phyloP scores from a whole-genome alignment of 192 early-diverging fungal genomes.

The Rhizophagus clarus region DNA sequence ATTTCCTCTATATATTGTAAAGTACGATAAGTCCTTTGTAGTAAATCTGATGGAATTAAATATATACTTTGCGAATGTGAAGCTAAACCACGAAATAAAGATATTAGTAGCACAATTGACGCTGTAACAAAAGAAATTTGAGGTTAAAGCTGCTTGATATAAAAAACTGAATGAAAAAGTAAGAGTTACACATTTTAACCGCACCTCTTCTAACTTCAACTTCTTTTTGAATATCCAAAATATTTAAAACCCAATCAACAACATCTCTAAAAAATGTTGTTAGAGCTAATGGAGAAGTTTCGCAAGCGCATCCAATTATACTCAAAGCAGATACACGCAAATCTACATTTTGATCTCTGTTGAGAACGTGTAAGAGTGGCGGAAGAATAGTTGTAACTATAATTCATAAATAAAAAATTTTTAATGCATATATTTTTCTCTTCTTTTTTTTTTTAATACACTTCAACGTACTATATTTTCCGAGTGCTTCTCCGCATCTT shows the following conservation, averaged over 20 bases:
- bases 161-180: background rate
- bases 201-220: slow-evolving; percentile 67
- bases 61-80: slow-evolving; percentile 47
- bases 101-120: slow-evolving; percentile 68
- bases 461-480: slow-evolving; percentile 57
- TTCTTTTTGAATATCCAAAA: slow-evolving; percentile 66
- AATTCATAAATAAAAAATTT: background rate
- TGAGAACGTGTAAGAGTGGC: slow-evolving; percentile 40
- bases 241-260: slow-evolving; percentile 65
- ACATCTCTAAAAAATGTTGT: slow-evolving; percentile 67
- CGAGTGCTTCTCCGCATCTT: slow-evolving; percentile 77
- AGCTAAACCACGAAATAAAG: slow-evolving; percentile 71
- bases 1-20: slow-evolving; percentile 64
- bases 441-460: background rate
- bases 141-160: background rate
- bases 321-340: slow-evolving; percentile 66
- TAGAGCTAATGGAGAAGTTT: slow-evolving; percentile 73
- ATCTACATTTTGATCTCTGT: slow-evolving; percentile 37
- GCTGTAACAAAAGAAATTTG: slow-evolving; percentile 43
- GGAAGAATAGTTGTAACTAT: slow-evolving; percentile 16
- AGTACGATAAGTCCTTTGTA: slow-evolving; percentile 57
- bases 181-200: no score
- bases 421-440: no score
- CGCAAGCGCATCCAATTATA: slow-evolving; percentile 66
- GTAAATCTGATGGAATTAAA: slow-evolving; percentile 57